Evolutionary conservation across 108 stramenopile genomes (phyloP), one percentile per base, ranked within the genome.

Genomic region (Stephanodiscus triporus): DNA sequence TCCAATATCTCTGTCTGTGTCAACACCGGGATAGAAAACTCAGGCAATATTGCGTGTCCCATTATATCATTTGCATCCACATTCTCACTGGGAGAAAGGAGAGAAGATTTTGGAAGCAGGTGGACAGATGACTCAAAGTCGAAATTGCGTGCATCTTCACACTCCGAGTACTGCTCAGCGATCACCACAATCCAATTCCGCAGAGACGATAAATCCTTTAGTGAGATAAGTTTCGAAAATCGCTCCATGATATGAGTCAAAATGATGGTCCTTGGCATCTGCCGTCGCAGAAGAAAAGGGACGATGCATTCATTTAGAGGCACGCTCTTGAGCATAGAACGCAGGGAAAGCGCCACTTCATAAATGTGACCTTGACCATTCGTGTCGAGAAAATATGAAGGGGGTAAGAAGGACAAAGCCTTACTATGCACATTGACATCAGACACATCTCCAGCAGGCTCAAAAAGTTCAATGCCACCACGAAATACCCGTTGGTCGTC

Each of bases 1-100:
- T 58, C 55, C 29, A 78, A 48, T 45, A 78, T 59, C 63, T 78
- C 77, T 11, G 69, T 50, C 36, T 78, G 77, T 64, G 77, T 71
- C 14, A 78, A 37, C 17, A 58, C 57, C 13, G 64, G 37, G 23
- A 22, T 49, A 43, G 55, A 77, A 36, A 54, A 57, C 24, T 26
- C 45, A 4, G 76, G 69, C 17, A 51, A 10, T 42, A 61, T 49
- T 4, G 27, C 34, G 40, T 65, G 48, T 13, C 49, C 65, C 10
- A 50, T 24, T 36, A 58, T 63, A 11, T 59, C 30, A 51, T 59
- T 22, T 22, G 30, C 43, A 43, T 59, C 69, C 45, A 43, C 43
- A 24, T 57, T 23, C 14, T 29, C 47, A 56, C 66, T 69, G 3
- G 57, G 38, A 0, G 59, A 29, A 0, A 48, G 19, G 27, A 78